phyloP scores from a whole-genome alignment of 345 rosid species.

The Iberis pinnata region DNA sequence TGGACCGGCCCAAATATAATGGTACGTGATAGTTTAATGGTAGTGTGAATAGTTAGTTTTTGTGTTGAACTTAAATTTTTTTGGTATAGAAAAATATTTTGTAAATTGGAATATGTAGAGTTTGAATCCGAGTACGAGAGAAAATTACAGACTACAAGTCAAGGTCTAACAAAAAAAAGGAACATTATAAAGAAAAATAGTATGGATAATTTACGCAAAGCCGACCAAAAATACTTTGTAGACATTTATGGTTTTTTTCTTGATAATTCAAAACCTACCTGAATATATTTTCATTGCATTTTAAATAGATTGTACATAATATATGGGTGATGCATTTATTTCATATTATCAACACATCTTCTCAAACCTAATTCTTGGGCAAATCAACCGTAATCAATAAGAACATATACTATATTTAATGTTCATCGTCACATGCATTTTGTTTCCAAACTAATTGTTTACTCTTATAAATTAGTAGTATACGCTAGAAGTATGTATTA shows the following conservation, averaged over 20 bases:
- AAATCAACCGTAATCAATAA: conserved; percentile 30
- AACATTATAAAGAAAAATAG: too few species aligned
- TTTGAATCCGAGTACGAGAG: too few species aligned
- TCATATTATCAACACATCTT: conserved; percentile 23
- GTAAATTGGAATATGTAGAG: too few species aligned
- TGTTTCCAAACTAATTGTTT: conserved; percentile 15
- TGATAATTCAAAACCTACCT: conserved; percentile 11
- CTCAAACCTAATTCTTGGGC: conserved; percentile 32
- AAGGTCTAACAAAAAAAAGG: too few species aligned
- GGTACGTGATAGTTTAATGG: too few species aligned
- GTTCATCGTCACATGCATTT: conserved; percentile 31
- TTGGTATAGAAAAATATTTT: too few species aligned
- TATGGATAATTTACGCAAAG: conserved; percentile 15
- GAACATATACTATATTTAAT: conserved; percentile 28
- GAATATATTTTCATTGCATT: conserved; percentile 7
- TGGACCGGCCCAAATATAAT: too few species aligned
- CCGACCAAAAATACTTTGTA: conserved; percentile 5
- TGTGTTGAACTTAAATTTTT: too few species aligned
- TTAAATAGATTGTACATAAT: conserved; percentile 9
- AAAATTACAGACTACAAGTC: too few species aligned
- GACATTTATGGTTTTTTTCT: conserved; percentile 5
- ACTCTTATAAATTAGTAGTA: conserved; percentile 9
- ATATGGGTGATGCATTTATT: conserved; percentile 30
- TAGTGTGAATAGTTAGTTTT: too few species aligned
- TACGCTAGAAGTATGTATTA: too few species aligned